A percentile compares a stretch with the other conserved stretches of the same genome.
These are phyloP conservation scores for Thecaphora frezii DNA, from an alignment of 1,284 basidiomycete species.

Conservation along the genomic window DNA sequence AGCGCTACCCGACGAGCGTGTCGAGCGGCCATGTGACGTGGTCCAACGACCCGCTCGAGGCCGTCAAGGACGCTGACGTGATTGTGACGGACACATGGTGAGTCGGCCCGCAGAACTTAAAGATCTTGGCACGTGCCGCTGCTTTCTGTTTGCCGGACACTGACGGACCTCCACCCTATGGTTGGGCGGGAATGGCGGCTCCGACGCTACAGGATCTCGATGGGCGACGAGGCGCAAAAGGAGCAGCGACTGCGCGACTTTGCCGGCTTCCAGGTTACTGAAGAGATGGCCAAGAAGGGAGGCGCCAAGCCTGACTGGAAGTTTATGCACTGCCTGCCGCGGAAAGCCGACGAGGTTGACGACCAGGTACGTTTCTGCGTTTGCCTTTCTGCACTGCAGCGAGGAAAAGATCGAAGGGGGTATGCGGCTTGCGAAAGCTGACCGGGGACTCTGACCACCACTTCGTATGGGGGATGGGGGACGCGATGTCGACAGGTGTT, in stretches of 20 bases:
- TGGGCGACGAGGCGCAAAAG: slow-evolving; percentile 96
- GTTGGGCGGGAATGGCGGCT: too few relatives aligned
- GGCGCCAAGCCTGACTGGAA: slow-evolving; percentile 87
- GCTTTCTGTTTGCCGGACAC: too few relatives aligned
- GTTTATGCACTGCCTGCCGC: slow-evolving; percentile 93
- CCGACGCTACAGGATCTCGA: slow-evolving; percentile 82
- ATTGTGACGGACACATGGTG: slow-evolving; percentile 71
- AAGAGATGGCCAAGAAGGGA: slow-evolving; percentile 65
- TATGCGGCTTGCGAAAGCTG: too few relatives aligned
- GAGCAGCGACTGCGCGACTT: slow-evolving; percentile 85
- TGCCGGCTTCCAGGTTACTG: slow-evolving; percentile 90
- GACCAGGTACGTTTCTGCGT: slow-evolving; percentile 24
- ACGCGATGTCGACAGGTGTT: slow-evolving; percentile 36
- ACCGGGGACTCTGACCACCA: neutral
- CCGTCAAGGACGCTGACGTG: slow-evolving; percentile 84
- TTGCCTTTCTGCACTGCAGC: neutral
- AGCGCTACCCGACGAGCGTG: slow-evolving; percentile 56
- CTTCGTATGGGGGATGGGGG: slow-evolving; percentile 69
- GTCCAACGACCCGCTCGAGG: slow-evolving; percentile 78
- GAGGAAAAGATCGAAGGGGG: too few relatives aligned
- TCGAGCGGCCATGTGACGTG: slow-evolving; percentile 67
- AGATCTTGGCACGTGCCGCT: too few relatives aligned
- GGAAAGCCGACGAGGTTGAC: slow-evolving; percentile 80
- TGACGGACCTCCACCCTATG: too few relatives aligned
- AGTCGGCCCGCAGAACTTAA: neutral